Conservation (phyloP, 2,329 filamentous ascomycete genomes). For the Paecilomyces fulvus region DNA sequence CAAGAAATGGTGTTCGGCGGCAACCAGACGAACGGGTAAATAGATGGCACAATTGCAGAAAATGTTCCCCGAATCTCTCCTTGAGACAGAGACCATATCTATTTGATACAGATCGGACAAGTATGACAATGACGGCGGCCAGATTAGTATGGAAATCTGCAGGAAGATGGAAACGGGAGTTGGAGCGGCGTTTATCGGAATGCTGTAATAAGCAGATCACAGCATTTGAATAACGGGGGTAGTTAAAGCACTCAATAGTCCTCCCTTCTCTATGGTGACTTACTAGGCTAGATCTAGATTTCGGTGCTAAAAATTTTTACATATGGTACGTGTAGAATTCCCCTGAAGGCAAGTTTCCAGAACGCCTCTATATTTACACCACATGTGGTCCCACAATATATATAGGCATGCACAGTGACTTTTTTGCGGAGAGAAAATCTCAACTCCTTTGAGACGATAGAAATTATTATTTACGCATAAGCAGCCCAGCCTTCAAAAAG, state of each 20-base stretch:
- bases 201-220: too few relatives aligned
- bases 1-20: neutral
- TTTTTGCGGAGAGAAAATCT: neutral
- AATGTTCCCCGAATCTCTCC: neutral
- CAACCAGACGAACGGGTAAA: neutral
- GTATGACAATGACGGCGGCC: neutral
- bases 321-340: neutral
- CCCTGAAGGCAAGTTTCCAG: neutral
- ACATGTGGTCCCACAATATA: neutral
- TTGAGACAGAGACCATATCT: neutral
- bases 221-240: too few relatives aligned
- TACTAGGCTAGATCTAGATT: too few relatives aligned
- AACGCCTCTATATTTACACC: neutral
- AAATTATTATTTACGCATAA: conserved; percentile 28
- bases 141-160: too few relatives aligned
- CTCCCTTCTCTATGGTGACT: too few relatives aligned
- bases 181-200: too few relatives aligned
- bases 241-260: too few relatives aligned
- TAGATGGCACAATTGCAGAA: neutral
- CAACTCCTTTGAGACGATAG: neutral
- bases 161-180: too few relatives aligned
- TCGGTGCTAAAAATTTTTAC: too few relatives aligned
- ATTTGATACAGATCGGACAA: neutral
- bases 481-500: conserved; percentile 42
- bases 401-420: too few relatives aligned